phyloP scores from a whole-genome alignment of 2,329 filamentous ascomycete species.

The Colletotrichum eremochloae region DNA sequence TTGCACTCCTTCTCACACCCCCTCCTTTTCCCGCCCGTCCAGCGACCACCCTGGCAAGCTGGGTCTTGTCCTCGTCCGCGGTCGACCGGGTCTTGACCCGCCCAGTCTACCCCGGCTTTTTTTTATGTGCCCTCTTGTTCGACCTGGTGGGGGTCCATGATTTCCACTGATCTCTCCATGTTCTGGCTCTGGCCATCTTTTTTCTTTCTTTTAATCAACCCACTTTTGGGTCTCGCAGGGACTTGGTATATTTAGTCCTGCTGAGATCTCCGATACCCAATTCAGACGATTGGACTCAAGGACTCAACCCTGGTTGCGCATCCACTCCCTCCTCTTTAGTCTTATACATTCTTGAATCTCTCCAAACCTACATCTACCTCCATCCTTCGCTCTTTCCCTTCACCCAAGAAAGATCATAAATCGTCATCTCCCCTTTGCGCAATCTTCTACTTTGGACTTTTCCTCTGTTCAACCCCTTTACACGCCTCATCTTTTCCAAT shows the following conservation, averaged over 20 bases:
- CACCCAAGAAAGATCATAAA: constrained; percentile 43
- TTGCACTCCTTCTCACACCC: constrained; percentile 11
- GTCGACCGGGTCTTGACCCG: constrained; percentile 31
- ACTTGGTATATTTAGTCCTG: constrained; percentile 41
- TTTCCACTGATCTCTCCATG: constrained; percentile 37
- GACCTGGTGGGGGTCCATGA: constrained; percentile 34
- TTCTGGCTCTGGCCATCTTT: constrained; percentile 29
- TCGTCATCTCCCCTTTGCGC: constrained; percentile 43
- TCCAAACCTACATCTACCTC: constrained; percentile 31
- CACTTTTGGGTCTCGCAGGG: constrained; percentile 33
- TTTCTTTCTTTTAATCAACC: constrained; percentile 22
- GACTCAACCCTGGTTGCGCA: constrained; percentile 36
- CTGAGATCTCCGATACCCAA: constrained; percentile 39
- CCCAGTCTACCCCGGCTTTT: constrained; percentile 39
- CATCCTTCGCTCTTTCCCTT: constrained; percentile 29
- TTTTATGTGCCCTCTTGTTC: constrained; percentile 28
- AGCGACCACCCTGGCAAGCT: constrained; percentile 27
- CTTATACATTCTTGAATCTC: constrained; percentile 29
- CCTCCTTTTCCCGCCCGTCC: constrained; percentile 5
- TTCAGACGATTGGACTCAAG: constrained; percentile 27
- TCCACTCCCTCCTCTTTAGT: constrained; percentile 17
- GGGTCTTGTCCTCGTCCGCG: constrained; percentile 28
- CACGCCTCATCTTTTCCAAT: constrained; percentile 18
- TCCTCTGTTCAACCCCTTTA: constrained; percentile 13
- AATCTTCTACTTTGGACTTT: constrained; percentile 12